Evolutionary conservation across 208 protist species (phyloP).

Genomic region (Trichomonas vaginalis): DNA sequence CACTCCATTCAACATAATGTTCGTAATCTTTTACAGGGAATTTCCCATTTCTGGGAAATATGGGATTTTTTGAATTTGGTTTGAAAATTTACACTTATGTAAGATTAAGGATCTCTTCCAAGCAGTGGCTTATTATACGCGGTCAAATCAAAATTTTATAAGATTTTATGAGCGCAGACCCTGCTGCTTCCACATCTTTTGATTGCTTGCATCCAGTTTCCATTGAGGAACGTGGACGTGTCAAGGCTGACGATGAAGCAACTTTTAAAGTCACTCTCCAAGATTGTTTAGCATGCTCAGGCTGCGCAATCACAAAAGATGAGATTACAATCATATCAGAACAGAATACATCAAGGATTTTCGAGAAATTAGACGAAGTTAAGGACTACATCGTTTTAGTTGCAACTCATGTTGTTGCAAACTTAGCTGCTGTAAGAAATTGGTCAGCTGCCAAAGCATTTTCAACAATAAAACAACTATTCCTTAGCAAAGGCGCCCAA

Average conservation of each 20-base stretch:
- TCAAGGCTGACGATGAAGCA: neutral
- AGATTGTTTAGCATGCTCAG: neutral
- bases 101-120: too few relatives aligned
- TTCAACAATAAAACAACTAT: neutral
- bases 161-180: neutral
- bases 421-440: neutral
- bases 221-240: neutral
- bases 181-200: neutral
- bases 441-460: neutral
- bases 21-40: too few relatives aligned
- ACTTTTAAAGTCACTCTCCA: neutral
- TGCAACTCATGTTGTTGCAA: neutral
- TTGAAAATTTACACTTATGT: too few relatives aligned
- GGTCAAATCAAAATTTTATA: neutral
- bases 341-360: neutral
- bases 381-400: neutral
- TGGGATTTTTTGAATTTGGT: too few relatives aligned
- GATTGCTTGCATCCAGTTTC: neutral
- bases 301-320: slow-evolving; percentile 1
- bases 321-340: neutral
- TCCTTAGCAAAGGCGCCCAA: neutral
- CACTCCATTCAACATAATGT: too few relatives aligned
- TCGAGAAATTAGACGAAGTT: neutral
- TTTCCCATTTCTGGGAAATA: too few relatives aligned
- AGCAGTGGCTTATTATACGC: neutral